phyloP scores from a whole-genome alignment of 805 yeast species.

The Pichia cephalocereana region DNA sequence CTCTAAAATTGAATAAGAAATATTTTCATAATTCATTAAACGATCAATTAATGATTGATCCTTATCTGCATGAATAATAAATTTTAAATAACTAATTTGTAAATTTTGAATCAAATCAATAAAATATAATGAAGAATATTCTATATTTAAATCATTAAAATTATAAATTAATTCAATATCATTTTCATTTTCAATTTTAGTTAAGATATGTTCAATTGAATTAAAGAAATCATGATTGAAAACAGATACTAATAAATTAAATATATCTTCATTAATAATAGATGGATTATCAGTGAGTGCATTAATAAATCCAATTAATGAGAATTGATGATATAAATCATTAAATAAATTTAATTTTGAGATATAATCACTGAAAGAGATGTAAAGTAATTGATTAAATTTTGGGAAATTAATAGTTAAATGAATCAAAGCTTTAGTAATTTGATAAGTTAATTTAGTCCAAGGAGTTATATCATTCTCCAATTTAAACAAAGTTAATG shows the following conservation, averaged over 20 bases:
- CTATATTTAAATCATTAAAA: slow-evolving; percentile 25
- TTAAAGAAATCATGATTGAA: slow-evolving; percentile 22
- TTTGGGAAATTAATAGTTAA: slow-evolving; percentile 17
- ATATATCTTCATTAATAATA: slow-evolving; percentile 13
- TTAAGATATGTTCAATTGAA: slow-evolving; percentile 14
- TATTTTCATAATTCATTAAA: slow-evolving; percentile 10
- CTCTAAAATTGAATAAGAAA: slow-evolving; percentile 3
- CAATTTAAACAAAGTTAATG: slow-evolving; percentile 18
- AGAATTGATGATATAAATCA: slow-evolving; percentile 13
- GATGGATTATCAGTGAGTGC: slow-evolving; percentile 19
- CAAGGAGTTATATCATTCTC: slow-evolving; percentile 29
- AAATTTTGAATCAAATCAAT: slow-evolving; percentile 19
- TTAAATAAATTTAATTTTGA: not conserved
- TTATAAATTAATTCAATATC: slow-evolving; percentile 19
- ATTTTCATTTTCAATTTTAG: slow-evolving; percentile 9
- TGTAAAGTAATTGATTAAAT: slow-evolving; percentile 8
- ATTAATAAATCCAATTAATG: slow-evolving; percentile 25
- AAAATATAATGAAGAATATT: slow-evolving; percentile 24
- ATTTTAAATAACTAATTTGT: slow-evolving; percentile 17
- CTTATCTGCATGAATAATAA: slow-evolving; percentile 8
- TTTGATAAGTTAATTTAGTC: slow-evolving; percentile 30
- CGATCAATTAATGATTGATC: slow-evolving; percentile 10
- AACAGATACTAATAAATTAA: slow-evolving; percentile 16
- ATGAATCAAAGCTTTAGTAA: slow-evolving; percentile 25
- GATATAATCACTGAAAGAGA: slow-evolving; percentile 7